Base-by-base conservation (phyloP, 352 stramenopile genomes). In the Phytophthora idaei region DNA sequence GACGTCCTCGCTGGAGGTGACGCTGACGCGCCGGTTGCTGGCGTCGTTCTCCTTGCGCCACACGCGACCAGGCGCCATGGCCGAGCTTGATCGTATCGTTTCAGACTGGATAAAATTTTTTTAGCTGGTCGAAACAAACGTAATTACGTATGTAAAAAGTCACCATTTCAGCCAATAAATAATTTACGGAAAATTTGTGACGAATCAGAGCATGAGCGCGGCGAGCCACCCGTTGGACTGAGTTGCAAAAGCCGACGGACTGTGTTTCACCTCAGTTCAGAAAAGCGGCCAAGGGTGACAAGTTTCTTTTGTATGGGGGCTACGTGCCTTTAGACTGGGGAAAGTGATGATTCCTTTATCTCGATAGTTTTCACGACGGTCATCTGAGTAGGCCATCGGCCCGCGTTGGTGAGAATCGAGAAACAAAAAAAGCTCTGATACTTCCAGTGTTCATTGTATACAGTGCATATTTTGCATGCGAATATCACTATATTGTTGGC, bases 361-460 rank as follows among this genome's bases (percentile, higher is more conserved):
- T 93, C 85, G 80, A 93, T 73, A 76, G 29, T 86, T 92, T 88
- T 94, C 87, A 95, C 85, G 87, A 95, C 87, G 87, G 87, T 95
- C 87, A 90, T 93, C 87, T 95, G 85, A 95, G 85, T 81, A 74
- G 67, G 58, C 62, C 74, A 64, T 70, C 76, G 69, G 58, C 59
- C 72, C 45, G 76, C 84, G 62, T 68, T 95, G 87, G 76, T 91
- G 86, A 93, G 67, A 94, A 77, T 93, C 83, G 85, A 92, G 85
- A 90, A 90, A 82, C 76, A 83, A 86, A 87, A 89, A 80, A 86
- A 85, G 68, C 58, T 90, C 84, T 92, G 84, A 92, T 73, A 90
- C 76, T 85, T 80, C 76, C 75, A 67, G 60, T 61, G 46, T 73
- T 32, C 14, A 45, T 25, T 70, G 10, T 17, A 42, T 42, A 9